These are phyloP conservation scores for Cystobasidium onofrii DNA, from an alignment of 768 basidiomycete genomes.

Conservation along the genomic window DNA sequence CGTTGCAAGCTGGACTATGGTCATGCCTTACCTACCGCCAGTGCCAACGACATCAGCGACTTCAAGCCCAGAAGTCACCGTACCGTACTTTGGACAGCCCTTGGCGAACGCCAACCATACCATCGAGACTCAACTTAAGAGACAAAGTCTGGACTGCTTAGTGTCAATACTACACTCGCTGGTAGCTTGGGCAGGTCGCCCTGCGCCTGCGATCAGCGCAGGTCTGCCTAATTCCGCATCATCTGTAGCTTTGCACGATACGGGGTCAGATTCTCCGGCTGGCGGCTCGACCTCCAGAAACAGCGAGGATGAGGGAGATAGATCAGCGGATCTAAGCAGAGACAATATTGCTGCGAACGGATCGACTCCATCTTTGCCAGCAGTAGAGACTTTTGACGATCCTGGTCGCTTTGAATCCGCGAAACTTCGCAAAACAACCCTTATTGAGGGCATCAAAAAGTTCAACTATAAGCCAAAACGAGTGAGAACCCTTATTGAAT, in stretches of 20 bases:
- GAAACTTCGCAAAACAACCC: conserved; percentile 88
- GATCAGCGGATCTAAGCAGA: neutral
- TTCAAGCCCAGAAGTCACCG: conserved; percentile 37
- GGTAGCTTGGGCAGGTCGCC: conserved; percentile 63
- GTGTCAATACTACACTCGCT: conserved; percentile 79
- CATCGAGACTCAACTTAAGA: conserved; percentile 66
- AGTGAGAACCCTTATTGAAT: conserved; percentile 48
- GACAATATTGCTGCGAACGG: neutral
- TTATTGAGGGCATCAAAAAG: conserved; percentile 89
- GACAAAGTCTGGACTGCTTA: conserved; percentile 91
- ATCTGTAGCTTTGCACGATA: conserved; percentile 9
- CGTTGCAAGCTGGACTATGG: conserved; percentile 11
- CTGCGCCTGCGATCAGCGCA: conserved; percentile 15
- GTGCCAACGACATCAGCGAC: conserved; percentile 6
- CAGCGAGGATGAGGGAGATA: conserved; percentile 29
- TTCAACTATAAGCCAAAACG: conserved; percentile 99
- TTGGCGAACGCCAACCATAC: conserved; percentile 41
- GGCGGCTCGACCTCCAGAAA: conserved; percentile 34
- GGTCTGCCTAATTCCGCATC: conserved; percentile 32
- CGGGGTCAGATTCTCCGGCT: conserved; percentile 33
- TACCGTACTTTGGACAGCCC: conserved; percentile 33
- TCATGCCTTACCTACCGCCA: conserved; percentile 14
- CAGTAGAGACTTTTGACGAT: conserved; percentile 77
- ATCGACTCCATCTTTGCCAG: conserved; percentile 33
- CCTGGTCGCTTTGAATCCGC: conserved; percentile 87